Base-by-base conservation (phyloP, 306 rosid genomes). In the Cicer bijugum region DNA sequence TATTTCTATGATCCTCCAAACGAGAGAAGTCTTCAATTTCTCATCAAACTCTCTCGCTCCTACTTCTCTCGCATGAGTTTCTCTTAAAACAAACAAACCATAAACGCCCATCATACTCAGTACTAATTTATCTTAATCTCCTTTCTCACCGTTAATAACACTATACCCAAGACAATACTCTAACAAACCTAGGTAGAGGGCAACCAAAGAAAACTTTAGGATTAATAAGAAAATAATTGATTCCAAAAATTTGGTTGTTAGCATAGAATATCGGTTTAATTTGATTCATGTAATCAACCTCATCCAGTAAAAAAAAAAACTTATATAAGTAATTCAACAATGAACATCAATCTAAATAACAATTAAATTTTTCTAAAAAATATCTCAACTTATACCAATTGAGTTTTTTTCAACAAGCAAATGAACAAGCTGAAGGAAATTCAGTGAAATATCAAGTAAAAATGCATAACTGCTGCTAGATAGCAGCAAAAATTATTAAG, bases 371-470 rank as follows among this genome's bases (percentile, higher is more conserved):
- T 37, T 53, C 68, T 43, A 43, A 65, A 38, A 63, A 39, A 19
- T 28, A 43, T 10, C 38, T 50, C 60, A 56, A 37, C 46, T 52
- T 42, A 52, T 53, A 14, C 65, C 60, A 65, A 23, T 20, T 44
- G 35, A 55, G 40, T 43, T 53, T 23, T 68, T 68, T 69, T 68
- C 70, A 56, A 57, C 12, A 65, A 63, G 19, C 14, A 65, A 72
- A 53, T 48, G 19, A 44, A 52, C 12, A 71, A 1, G 35, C 6
- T 45, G 2, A 67, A 60, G 9, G 14, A 20, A 44, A 78, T 42
- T 19, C 23, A 15, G 81, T 35, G 40, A 58, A 57, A 66, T 58
- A 58, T 17, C 12, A 38, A 48, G 15, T 44, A 47, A 12, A 61
- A 51, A 39, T 51, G 38, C 42, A 47, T 8, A 69, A 61, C 55